These are phyloP conservation scores for Porcisia deanei DNA, from an alignment of 208 protist species.

Conservation along the genomic window DNA sequence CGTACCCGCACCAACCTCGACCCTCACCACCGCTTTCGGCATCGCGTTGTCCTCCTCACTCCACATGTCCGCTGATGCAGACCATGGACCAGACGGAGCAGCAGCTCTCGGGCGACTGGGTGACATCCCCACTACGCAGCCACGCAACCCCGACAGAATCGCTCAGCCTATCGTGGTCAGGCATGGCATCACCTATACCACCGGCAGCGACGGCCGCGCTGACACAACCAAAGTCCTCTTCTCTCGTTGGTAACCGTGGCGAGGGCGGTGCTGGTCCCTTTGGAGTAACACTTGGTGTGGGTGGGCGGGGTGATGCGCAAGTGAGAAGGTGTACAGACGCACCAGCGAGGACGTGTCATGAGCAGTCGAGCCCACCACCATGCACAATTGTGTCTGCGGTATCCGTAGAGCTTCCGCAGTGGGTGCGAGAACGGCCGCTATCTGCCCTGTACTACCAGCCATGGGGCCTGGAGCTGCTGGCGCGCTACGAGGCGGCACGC, in stretches of 20 bases:
- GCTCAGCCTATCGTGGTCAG: background rate
- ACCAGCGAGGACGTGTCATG: background rate
- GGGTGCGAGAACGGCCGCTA: constrained; percentile 36
- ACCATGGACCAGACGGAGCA: background rate
- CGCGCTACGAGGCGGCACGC: constrained; percentile 27
- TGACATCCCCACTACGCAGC: background rate
- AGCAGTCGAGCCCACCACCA: background rate
- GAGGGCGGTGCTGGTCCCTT: background rate
- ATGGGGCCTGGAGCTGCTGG: constrained; percentile 29
- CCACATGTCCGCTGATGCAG: background rate
- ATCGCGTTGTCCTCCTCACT: background rate
- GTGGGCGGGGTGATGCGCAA: background rate
- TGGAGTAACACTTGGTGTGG: background rate
- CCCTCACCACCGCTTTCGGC: background rate
- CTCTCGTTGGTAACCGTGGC: background rate
- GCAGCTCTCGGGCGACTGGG: background rate
- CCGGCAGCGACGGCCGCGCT: background rate
- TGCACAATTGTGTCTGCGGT: background rate
- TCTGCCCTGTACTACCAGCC: constrained; percentile 37
- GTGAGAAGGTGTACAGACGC: background rate
- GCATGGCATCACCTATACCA: background rate
- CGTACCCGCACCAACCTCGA: background rate
- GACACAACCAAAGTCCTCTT: background rate
- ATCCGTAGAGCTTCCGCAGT: constrained; percentile 26
- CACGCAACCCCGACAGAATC: background rate